Conservation (phyloP, 1,284 basidiomycete genomes). For the Pseudozyma tsukubaensis region DNA sequence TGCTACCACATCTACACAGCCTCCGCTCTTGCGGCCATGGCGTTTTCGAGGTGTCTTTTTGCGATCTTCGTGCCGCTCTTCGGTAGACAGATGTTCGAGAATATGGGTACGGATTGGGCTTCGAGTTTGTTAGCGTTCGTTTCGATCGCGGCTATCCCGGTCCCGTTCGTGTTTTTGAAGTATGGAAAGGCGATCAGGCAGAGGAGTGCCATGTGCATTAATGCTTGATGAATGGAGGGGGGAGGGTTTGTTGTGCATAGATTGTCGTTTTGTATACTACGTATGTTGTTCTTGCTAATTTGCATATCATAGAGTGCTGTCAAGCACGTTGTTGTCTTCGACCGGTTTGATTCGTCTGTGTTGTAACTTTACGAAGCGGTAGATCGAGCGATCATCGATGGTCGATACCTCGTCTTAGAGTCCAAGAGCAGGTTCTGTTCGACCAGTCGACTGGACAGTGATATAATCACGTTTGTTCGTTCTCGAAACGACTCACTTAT, state of each 20-base stretch:
- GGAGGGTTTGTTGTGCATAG: not conserved
- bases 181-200: conserved; percentile 40
- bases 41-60: conserved; percentile 47
- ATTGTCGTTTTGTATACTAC: conserved; percentile 9
- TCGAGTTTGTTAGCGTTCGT: conserved; percentile 34
- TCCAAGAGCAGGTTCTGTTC: too few species aligned
- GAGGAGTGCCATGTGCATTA: conserved; percentile 42
- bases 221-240: conserved; percentile 14
- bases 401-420: too few species aligned
- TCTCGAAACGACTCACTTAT: too few species aligned
- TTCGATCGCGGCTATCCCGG: conserved; percentile 28
- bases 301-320: too few species aligned
- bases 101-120: conserved; percentile 30
- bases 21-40: conserved; percentile 44
- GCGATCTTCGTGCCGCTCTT: conserved; percentile 49
- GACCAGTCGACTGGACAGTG: too few species aligned
- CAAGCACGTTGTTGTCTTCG: too few species aligned
- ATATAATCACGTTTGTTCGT: too few species aligned
- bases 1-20: conserved; percentile 52
- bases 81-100: conserved; percentile 37
- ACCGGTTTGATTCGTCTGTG: too few species aligned
- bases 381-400: too few species aligned
- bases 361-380: too few species aligned
- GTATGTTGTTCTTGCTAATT: conserved; percentile 2
- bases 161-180: conserved; percentile 46